These are phyloP conservation scores for Iris macrosiphon DNA, from an alignment of 106 monocot genomes.

Conservation along the genomic window DNA sequence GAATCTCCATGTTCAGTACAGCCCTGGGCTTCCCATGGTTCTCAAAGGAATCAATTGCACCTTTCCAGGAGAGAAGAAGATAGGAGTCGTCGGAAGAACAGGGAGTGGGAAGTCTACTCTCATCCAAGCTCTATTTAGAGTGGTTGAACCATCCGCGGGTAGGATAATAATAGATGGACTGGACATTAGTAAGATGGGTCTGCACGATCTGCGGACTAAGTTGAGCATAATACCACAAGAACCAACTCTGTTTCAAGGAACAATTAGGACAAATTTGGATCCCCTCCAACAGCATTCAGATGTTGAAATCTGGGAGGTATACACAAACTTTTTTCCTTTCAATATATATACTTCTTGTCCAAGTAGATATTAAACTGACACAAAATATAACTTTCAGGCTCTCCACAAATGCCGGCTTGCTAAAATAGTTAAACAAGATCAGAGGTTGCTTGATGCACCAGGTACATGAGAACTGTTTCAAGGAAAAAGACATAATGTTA, in stretches of 20 bases:
- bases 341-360: background rate
- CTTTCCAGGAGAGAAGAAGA: conserved; percentile 64
- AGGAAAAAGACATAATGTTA: background rate
- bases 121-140: conserved; percentile 72
- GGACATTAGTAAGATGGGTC: conserved; percentile 58
- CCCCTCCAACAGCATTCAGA: conserved; percentile 70
- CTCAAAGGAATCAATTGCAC: conserved; percentile 70
- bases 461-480: conserved; percentile 25
- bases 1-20: conserved; percentile 56
- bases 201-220: conserved; percentile 75
- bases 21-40: conserved; percentile 45
- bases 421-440: conserved; percentile 46
- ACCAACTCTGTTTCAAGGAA: conserved; percentile 84
- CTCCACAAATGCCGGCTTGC: conserved; percentile 54
- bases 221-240: conserved; percentile 94
- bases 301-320: conserved; percentile 82
- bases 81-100: conserved; percentile 82
- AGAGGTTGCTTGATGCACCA: conserved; percentile 62
- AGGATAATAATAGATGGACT: conserved; percentile 63
- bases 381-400: conserved; percentile 27
- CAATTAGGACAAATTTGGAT: conserved; percentile 75
- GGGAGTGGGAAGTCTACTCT: conserved; percentile 99
- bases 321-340: background rate
- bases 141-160: conserved; percentile 75
- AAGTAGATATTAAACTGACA: background rate